Evolutionary conservation across 306 rosid species (phyloP).

Genomic region (Sphenostylis stenocarpa): DNA sequence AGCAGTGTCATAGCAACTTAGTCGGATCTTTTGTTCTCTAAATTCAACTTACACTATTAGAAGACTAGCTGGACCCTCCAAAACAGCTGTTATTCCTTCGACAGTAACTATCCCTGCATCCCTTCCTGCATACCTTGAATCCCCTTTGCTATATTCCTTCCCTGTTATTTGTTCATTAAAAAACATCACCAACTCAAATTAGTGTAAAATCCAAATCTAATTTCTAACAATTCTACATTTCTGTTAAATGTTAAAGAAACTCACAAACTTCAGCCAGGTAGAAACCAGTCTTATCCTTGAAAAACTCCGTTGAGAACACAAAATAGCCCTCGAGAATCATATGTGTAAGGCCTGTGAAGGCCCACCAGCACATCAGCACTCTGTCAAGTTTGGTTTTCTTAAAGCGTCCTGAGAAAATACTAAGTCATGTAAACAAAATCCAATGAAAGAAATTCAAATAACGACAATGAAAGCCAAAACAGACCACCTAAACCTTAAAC

Average conservation of each 20-base stretch:
- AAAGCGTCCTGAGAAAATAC: slow-evolving; percentile 51
- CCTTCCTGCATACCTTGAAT: slow-evolving; percentile 85
- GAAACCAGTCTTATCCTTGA: slow-evolving; percentile 66
- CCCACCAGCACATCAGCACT: slow-evolving; percentile 95
- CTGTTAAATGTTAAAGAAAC: slow-evolving; percentile 21
- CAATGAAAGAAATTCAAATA: neutral
- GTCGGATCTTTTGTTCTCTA: neutral
- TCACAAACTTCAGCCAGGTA: slow-evolving; percentile 91
- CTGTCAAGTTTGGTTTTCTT: slow-evolving; percentile 68
- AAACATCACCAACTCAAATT: slow-evolving; percentile 23
- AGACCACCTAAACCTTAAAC: neutral
- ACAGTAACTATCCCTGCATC: slow-evolving; percentile 69
- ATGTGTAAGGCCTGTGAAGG: slow-evolving; percentile 91
- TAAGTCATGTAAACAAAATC: neutral
- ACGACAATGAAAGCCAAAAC: neutral
- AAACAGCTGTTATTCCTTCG: slow-evolving; percentile 73
- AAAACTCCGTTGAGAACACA: slow-evolving; percentile 77
- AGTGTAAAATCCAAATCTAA: no score
- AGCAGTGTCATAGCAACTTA: neutral
- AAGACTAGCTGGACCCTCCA: slow-evolving; percentile 89
- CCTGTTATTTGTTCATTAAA: slow-evolving; percentile 46
- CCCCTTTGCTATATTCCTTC: slow-evolving; percentile 99
- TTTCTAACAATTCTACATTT: neutral
- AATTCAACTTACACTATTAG: slow-evolving; percentile 70
- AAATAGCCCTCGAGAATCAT: slow-evolving; percentile 77